Evolutionary conservation across 495 filamentous ascomycete genomes (phyloP).

Genomic region (Neurospora sp.): DNA sequence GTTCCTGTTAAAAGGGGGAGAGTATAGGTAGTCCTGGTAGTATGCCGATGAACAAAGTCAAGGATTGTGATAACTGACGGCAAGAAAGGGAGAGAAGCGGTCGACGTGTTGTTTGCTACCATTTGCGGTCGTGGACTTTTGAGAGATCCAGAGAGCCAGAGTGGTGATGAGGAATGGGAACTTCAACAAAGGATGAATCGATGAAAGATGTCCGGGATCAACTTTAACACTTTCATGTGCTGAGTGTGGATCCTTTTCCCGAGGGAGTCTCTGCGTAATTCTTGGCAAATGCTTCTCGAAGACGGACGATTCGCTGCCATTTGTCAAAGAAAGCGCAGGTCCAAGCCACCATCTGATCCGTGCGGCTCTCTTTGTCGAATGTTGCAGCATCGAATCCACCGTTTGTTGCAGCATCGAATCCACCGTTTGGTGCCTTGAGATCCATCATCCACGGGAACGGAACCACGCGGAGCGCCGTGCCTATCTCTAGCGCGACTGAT

Average conservation of each 20-base stretch:
- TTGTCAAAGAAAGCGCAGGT: background rate
- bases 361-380: background rate
- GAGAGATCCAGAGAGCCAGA: background rate
- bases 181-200: background rate
- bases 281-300: background rate
- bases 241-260: background rate
- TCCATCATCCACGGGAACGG: background rate
- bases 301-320: background rate
- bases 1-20: background rate
- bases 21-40: background rate
- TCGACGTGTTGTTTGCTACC: background rate
- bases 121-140: background rate
- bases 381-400: background rate
- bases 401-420: background rate
- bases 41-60: background rate
- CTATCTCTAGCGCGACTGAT: background rate
- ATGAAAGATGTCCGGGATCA: background rate
- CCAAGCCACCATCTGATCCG: background rate
- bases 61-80: background rate
- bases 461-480: background rate
- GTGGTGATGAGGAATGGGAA: background rate
- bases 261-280: background rate
- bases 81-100: background rate
- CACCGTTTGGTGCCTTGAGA: background rate
- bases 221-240: background rate